These are phyloP conservation scores for Sutorius australiensis DNA, from an alignment of 768 basidiomycete species.

Conservation along the genomic window DNA sequence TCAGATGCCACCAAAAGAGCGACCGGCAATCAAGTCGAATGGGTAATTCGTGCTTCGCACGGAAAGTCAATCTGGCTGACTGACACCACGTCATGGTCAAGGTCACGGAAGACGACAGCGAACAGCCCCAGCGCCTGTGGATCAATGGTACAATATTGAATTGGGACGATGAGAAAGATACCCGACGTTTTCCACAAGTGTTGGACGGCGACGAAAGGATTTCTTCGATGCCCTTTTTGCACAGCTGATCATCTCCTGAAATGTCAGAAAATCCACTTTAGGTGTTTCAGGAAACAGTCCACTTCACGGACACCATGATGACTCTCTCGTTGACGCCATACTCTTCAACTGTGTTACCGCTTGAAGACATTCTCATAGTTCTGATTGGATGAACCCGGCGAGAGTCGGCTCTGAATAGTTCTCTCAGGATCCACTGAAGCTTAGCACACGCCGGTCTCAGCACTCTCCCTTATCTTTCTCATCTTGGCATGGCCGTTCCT, in stretches of 20 bases:
- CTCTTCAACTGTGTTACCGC: too few relatives aligned
- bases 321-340: too few relatives aligned
- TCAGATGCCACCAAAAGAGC: neutral
- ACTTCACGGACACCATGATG: too few relatives aligned
- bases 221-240: neutral
- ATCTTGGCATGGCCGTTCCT: neutral
- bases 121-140: neutral
- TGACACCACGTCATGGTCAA: too few relatives aligned
- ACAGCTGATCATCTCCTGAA: neutral
- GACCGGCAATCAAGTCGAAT: constrained; percentile 5
- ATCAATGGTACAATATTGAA: neutral
- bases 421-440: too few relatives aligned
- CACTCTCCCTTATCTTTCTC: neutral
- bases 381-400: too few relatives aligned
- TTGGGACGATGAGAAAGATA: neutral
- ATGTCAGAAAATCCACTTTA: neutral
- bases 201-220: neutral
- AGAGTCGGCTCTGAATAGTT: too few relatives aligned
- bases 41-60: neutral
- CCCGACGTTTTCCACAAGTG: neutral
- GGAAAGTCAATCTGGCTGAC: constrained; percentile 1
- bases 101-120: neutral
- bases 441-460: neutral
- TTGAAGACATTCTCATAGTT: too few relatives aligned
- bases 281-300: too few relatives aligned